Conservation (phyloP, 345 rosid species). For the Triadica sebifera region DNA sequence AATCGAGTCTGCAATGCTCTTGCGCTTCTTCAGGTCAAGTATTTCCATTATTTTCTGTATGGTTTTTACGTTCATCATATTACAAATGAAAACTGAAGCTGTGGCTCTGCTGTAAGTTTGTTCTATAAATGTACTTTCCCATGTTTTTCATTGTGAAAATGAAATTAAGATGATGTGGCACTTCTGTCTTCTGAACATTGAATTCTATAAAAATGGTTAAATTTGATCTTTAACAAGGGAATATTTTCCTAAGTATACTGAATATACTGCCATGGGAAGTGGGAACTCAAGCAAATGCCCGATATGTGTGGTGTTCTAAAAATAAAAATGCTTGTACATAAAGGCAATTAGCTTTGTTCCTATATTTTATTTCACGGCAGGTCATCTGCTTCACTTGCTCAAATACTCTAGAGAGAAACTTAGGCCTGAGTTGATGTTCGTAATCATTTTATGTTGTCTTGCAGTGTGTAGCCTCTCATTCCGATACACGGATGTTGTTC, state of each 20-base stretch:
- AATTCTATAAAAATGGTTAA: background rate
- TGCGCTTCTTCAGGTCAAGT: slow-evolving; percentile 91
- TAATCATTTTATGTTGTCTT: slow-evolving; percentile 24
- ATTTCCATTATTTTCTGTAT: background rate
- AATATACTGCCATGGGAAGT: background rate
- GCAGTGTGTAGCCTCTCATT: slow-evolving; percentile 99
- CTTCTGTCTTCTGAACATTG: background rate
- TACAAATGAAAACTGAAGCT: background rate
- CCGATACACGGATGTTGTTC: slow-evolving; percentile 90
- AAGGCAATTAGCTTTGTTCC: background rate
- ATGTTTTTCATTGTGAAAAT: background rate
- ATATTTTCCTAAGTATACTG: background rate
- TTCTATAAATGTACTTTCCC: background rate
- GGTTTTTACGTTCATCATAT: background rate
- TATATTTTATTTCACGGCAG: background rate
- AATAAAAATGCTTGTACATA: background rate
- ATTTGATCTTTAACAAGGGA: background rate
- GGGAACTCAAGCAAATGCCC: background rate
- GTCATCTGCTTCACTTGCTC: background rate
- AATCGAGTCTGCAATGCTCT: slow-evolving; percentile 98
- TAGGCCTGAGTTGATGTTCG: background rate
- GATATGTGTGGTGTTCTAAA: background rate
- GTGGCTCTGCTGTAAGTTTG: slow-evolving; percentile 4
- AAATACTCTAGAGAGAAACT: background rate
- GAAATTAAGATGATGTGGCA: background rate